These are phyloP conservation scores for Phoma herbarum DNA, from an alignment of 2,329 filamentous ascomycete genomes.

Conservation along the genomic window DNA sequence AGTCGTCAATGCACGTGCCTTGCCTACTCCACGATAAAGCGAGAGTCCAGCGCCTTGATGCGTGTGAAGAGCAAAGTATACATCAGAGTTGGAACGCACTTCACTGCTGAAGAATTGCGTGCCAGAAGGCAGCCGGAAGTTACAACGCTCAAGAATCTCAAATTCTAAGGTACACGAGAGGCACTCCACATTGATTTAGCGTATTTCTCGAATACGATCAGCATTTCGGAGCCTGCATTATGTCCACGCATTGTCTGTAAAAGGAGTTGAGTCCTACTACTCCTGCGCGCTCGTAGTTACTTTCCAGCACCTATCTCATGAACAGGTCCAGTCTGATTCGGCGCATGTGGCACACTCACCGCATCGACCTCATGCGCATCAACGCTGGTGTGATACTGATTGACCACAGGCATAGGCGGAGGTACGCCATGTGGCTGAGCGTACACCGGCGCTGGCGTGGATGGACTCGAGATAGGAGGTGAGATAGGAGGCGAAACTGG, in stretches of 20 bases:
- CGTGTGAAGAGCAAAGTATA: neutral
- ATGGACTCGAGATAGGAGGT: conserved; percentile 31
- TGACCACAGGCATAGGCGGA: conserved; percentile 14
- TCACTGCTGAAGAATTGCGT: neutral
- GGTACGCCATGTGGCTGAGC: conserved; percentile 24
- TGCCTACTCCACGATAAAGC: too few species aligned
- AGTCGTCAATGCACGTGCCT: neutral
- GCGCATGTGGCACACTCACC: conserved; percentile 23
- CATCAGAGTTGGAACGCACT: neutral
- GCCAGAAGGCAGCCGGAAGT: neutral
- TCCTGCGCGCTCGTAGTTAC: neutral
- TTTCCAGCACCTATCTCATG: conserved; percentile 32
- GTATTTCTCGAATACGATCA: neutral
- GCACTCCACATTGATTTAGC: neutral
- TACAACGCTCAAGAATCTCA: neutral
- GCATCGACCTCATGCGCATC: conserved; percentile 35
- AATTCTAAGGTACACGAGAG: neutral
- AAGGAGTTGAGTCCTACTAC: too few species aligned
- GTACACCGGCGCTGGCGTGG: conserved; percentile 37
- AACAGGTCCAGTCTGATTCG: conserved; percentile 13
- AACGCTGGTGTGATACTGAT: conserved; percentile 17
- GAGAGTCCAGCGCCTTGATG: too few species aligned
- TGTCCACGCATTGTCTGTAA: too few species aligned
- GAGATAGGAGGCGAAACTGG: conserved; percentile 24
- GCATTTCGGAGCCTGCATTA: neutral